A percentile compares a stretch with the other conserved stretches of the same genome.
Evolutionary conservation across 2,329 filamentous ascomycete genomes (phyloP).

Genomic region (Pyrenochaeta sp.): DNA sequence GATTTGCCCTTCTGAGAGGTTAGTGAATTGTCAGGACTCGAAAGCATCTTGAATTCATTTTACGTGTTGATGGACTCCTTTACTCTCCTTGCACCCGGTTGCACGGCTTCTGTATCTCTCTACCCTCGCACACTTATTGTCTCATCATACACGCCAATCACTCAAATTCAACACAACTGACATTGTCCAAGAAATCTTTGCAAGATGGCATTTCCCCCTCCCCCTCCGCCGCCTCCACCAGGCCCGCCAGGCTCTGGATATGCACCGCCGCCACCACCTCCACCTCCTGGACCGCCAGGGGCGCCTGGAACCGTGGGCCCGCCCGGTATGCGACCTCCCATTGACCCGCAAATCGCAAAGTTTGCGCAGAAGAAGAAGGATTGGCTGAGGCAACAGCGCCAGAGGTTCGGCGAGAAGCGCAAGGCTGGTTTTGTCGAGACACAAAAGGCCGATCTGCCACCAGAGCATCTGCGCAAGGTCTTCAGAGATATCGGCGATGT

Average conservation of each 20-base stretch:
- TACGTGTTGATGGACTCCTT: neutral
- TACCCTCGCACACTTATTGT: neutral
- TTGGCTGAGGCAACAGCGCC: conserved; percentile 92
- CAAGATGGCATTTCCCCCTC: conserved; percentile 39
- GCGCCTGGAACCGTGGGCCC: conserved; percentile 61
- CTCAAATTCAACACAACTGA: conserved; percentile 4
- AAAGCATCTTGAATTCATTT: neutral
- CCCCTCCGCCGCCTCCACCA: conserved; percentile 38
- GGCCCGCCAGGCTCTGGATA: conserved; percentile 35
- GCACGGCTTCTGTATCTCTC: neutral
- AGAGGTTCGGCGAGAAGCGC: conserved; percentile 95
- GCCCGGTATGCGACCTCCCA: conserved; percentile 77
- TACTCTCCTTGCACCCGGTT: neutral
- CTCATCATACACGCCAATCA: neutral
- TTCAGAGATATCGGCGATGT: conserved; percentile 99
- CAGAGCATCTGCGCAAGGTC: conserved; percentile 97
- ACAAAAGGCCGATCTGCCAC: conserved; percentile 98
- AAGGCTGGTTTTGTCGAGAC: conserved; percentile 97
- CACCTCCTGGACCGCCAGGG: conserved; percentile 56
- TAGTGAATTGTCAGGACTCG: neutral
- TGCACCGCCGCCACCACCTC: conserved; percentile 66
- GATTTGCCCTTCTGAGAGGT: conserved; percentile 6
- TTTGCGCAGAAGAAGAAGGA: conserved; percentile 99
- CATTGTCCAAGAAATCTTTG: conserved; percentile 1
- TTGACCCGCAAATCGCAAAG: conserved; percentile 87